Evolutionary conservation across 805 yeast genomes (phyloP), one percentile per base, ranked within the genome.

Genomic region (Cyberlindnera xylosilytica): DNA sequence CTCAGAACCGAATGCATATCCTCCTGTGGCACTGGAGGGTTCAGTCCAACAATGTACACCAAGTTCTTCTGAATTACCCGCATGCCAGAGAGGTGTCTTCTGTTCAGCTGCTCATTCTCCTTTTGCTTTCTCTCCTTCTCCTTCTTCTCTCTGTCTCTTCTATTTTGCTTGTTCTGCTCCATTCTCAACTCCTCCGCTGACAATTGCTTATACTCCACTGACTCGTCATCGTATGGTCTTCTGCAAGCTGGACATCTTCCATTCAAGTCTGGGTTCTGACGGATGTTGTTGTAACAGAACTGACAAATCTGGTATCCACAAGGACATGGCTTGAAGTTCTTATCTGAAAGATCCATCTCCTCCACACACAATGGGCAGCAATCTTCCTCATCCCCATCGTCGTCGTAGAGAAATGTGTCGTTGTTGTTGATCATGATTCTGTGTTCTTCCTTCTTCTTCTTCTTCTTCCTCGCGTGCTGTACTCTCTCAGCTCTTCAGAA

Each of bases 291-390:
- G 73, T 91, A 93, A 65, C 99, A 93, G 62, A 93, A 93, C 72
- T 91, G 98, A 64, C 99, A 93, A 45, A 93, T 87, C 63, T 95
- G 97, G 60, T 93, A 93, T 16, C 99, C 99, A 69, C 99, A 93
- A 1, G 98, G 98, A 71, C 99, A 93, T n/a, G 99, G 99, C 64
- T 85, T 88, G 73, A 93, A 93, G 68, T 89, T 87, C 60, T 86
- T 88, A 66, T 93, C 99, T 15, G 96, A 85, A 36, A 91, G 81
- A 65, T 93, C 99, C 89, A 93, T 83, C 62, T 93, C 97, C 66
- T 93, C 99, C 59, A 90, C 91, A 70, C 99, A 93, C 50, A 93
- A 77, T 43, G 99, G 99, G 68, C 96, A 74, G 78, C 83, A 83
- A 52, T 74, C 72, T 51, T 86, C 95, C 53, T 82, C 91, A 54